Conservation (phyloP, 2,329 filamentous ascomycete genomes). For the Dactylellina drechsleri region DNA sequence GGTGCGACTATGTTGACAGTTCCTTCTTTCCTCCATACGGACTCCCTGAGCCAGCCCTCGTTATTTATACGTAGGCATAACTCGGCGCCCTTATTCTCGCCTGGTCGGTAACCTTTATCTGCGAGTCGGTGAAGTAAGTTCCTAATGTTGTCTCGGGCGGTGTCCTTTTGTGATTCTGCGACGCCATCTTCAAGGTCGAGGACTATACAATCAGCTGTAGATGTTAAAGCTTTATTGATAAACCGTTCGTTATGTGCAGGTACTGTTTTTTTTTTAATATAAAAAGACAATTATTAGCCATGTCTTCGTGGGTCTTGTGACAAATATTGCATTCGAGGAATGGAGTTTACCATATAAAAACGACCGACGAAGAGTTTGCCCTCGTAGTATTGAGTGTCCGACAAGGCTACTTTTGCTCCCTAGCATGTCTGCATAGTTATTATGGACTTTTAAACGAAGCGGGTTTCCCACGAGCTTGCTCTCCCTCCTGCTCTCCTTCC, state of each 20-base stretch:
- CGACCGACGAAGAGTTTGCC: slow-evolving; percentile 16
- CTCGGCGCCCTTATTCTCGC: slow-evolving; percentile 40
- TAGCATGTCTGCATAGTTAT: background rate
- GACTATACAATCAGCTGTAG: slow-evolving; percentile 44
- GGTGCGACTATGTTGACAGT: background rate
- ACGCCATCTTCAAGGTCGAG: slow-evolving; percentile 49
- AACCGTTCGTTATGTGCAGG: slow-evolving; percentile 34
- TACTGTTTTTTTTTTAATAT: background rate
- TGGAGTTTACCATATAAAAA: slow-evolving; percentile 35
- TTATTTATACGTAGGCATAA: slow-evolving; percentile 41
- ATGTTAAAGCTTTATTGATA: slow-evolving; percentile 40
- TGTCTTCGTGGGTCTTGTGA: too few species aligned
- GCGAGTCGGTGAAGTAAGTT: slow-evolving; percentile 16
- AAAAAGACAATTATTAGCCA: too few species aligned
- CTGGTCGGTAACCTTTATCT: slow-evolving; percentile 27
- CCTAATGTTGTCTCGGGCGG: slow-evolving; percentile 33
- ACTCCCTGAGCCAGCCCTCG: slow-evolving; percentile 29
- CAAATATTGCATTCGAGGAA: background rate
- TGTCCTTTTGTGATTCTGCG: slow-evolving; percentile 18
- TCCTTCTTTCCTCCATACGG: background rate
- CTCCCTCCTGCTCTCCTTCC: background rate
- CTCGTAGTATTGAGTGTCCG: slow-evolving; percentile 27
- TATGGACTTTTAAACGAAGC: background rate
- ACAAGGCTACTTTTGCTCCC: background rate
- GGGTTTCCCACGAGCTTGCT: background rate